Evolutionary conservation across 2,329 filamentous ascomycete genomes (phyloP).

Genomic region (Exophiala sp.): DNA sequence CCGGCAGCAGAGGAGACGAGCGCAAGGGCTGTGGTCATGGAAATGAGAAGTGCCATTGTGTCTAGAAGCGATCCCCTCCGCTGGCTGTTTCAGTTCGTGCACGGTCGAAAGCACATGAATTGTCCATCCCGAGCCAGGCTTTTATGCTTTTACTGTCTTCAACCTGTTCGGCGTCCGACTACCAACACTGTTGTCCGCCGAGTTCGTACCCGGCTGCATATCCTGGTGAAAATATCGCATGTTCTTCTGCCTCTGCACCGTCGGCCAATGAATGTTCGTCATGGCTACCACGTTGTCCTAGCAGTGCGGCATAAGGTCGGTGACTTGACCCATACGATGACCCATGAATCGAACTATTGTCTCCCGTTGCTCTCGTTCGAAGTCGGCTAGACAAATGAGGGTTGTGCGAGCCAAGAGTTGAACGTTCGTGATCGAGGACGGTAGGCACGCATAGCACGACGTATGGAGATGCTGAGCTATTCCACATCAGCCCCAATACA

Average conservation of each 20-base stretch:
- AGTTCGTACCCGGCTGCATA: background rate
- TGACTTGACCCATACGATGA: background rate
- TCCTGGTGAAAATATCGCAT: background rate
- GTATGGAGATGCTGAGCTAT: background rate
- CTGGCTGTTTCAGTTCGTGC: background rate
- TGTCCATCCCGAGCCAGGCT: background rate
- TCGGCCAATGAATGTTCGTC: background rate
- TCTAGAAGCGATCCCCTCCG: background rate
- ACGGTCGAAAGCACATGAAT: background rate
- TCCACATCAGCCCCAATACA: background rate
- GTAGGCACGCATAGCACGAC: background rate
- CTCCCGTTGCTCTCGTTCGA: too few relatives aligned
- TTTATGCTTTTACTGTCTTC: background rate
- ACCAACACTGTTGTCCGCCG: background rate
- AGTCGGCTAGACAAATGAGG: too few relatives aligned
- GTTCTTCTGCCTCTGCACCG: background rate
- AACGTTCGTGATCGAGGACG: background rate
- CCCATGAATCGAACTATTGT: background rate
- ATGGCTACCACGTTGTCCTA: background rate
- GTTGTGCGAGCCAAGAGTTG: background rate
- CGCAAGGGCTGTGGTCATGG: conserved; percentile 7
- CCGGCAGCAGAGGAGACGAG: conserved; percentile 13
- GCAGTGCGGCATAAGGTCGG: background rate
- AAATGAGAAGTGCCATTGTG: conserved; percentile 9
- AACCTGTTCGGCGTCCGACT: background rate